Evolutionary conservation across 441 rosid species (phyloP), one percentile per base, ranked within the genome.

Genomic region (Theobroma grandiflorum): DNA sequence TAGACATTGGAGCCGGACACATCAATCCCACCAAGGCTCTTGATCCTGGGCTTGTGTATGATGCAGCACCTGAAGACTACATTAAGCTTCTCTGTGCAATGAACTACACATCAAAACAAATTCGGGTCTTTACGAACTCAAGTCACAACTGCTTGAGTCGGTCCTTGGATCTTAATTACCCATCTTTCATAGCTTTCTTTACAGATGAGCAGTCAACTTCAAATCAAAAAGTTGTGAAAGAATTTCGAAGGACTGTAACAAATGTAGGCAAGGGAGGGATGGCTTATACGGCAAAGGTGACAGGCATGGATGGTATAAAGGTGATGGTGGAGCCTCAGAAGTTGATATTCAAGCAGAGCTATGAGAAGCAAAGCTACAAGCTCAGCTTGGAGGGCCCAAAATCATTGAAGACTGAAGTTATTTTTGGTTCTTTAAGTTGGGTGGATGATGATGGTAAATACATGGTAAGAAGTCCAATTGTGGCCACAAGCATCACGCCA

Each of bases 401-500:
- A 38, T 58, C 43, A 59, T 70, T 87, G 80, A 80, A 75, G 70
- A 81, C 79, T 8, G 85, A 52, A 3, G 80, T 84, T 67, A 52
- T 83, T 43, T 75, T 83, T 76, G 91, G 89, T 43, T 61, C 70
- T 45, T 62, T 87, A 80, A 82, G 77, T 75, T 90, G 90, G 93
- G 79, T 77, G 68, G 88, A 89, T 77, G 90, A 88, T 53, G 35
- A 79, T 31, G 79, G 86, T 10, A 76, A 82, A 49, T 80, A 82
- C 74, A 49, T 64, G 57, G 86, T 85, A 18, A 83, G 84, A 50
- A 87, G 90, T 83, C 82, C 88, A 59, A 86, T 90, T 57, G 87
- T 88, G 78, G 93, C 90, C 81, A 90, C 95, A 66, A 85, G 79
- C 87, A 79, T 89, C 43, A 75, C 71, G 40, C 85, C 82, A 72